These are phyloP conservation scores for Barbarea vulgaris DNA, from an alignment of 345 rosid species.

Conservation along the genomic window DNA sequence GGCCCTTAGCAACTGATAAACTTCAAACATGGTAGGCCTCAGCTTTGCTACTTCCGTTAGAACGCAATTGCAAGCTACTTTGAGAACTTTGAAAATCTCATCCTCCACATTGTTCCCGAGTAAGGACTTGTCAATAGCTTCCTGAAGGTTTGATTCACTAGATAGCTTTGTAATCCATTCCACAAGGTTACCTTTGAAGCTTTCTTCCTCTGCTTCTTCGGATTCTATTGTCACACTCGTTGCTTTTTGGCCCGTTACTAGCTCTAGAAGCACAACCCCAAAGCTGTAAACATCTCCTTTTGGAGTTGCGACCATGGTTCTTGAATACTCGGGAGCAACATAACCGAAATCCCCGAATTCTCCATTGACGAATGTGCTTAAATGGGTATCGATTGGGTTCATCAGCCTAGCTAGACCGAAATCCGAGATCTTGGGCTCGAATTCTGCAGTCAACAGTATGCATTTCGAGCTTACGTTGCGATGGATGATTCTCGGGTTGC, in stretches of 20 bases:
- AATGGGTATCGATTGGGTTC: slow-evolving; percentile 92
- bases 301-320: slow-evolving; percentile 88
- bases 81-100: slow-evolving; percentile 78
- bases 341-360: slow-evolving; percentile 97
- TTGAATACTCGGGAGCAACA: slow-evolving; percentile 86
- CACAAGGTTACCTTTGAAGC: slow-evolving; percentile 84
- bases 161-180: slow-evolving; percentile 75
- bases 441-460: slow-evolving; percentile 74
- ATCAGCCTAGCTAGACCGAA: slow-evolving; percentile 96
- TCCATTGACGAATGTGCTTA: slow-evolving; percentile 96
- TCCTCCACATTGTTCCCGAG: slow-evolving; percentile 63
- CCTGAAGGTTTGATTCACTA: slow-evolving; percentile 53
- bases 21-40: slow-evolving; percentile 91
- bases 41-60: slow-evolving; percentile 59
- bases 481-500: slow-evolving; percentile 93
- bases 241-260: slow-evolving; percentile 88
- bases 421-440: slow-evolving; percentile 90
- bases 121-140: slow-evolving; percentile 63
- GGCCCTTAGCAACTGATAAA: slow-evolving; percentile 79
- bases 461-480: slow-evolving; percentile 93
- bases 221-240: slow-evolving; percentile 63
- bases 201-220: slow-evolving; percentile 51
- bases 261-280: slow-evolving; percentile 90
- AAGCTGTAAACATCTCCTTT: slow-evolving; percentile 98
- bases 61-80: slow-evolving; percentile 82